phyloP scores from a whole-genome alignment of 768 basidiomycete species.

The Macrolepiota fuliginosa region DNA sequence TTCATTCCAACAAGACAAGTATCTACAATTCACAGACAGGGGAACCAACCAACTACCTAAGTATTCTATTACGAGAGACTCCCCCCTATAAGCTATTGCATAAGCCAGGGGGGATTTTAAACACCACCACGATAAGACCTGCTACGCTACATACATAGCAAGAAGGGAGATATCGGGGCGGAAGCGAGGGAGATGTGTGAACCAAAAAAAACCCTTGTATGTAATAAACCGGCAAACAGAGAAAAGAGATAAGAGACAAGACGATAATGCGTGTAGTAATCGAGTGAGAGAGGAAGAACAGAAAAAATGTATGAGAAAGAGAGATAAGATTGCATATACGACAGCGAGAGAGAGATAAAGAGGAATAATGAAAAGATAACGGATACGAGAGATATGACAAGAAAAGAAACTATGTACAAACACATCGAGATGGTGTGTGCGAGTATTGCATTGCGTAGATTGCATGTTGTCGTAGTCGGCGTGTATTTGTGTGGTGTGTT shows the following conservation, averaged over 20 bases:
- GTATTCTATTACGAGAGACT: not conserved
- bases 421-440: not conserved
- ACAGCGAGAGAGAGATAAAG: not conserved
- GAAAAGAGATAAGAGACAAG: not conserved
- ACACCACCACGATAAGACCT: too few species aligned
- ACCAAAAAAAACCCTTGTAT: not conserved
- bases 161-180: too few species aligned
- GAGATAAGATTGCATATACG: not conserved
- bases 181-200: not conserved
- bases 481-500: not conserved
- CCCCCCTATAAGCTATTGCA: too few species aligned
- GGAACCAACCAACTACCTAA: too few species aligned
- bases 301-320: not conserved
- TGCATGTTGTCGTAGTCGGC: not conserved
- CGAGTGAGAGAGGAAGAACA: too few species aligned
- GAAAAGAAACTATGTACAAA: not conserved
- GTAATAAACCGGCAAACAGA: not conserved
- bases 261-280: too few species aligned
- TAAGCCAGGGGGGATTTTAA: too few species aligned
- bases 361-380: not conserved
- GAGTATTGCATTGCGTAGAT: not conserved
- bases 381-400: not conserved
- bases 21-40: too few species aligned
- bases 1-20: too few species aligned
- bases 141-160: too few species aligned